phyloP scores from a whole-genome alignment of 257 asterid genomes.

The Salvia splendens region DNA sequence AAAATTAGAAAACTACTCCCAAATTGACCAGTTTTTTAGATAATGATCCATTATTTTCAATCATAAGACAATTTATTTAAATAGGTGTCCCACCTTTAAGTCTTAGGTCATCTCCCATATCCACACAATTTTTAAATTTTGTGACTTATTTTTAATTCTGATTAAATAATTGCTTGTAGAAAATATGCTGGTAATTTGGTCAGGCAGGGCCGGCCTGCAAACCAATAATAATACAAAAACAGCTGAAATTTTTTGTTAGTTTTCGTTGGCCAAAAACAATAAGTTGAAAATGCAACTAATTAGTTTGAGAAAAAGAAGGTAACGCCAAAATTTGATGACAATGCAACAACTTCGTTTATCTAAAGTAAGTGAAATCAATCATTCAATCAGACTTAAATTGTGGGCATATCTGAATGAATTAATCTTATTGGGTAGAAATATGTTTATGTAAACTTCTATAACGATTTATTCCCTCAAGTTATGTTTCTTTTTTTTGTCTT shows the following conservation, averaged over 20 bases:
- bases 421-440: too few species aligned
- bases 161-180: slow-evolving; percentile 11
- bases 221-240: neutral
- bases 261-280: neutral
- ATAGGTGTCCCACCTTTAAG: neutral
- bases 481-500: too few species aligned
- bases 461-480: too few species aligned
- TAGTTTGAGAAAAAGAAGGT: neutral
- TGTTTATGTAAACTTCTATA: too few species aligned
- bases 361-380: neutral
- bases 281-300: neutral
- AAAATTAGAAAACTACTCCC: neutral
- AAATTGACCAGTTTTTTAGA: neutral
- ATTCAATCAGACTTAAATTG: too few species aligned
- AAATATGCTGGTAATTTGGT: neutral
- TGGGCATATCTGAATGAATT: too few species aligned
- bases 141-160: neutral
- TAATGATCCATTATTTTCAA: neutral
- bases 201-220: neutral
- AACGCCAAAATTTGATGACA: neutral
- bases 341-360: slow-evolving; percentile 5
- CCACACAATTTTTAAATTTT: neutral
- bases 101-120: neutral
- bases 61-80: neutral
- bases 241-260: neutral